Base-by-base conservation (phyloP, 306 rosid genomes). In the Vigna unguiculata region DNA sequence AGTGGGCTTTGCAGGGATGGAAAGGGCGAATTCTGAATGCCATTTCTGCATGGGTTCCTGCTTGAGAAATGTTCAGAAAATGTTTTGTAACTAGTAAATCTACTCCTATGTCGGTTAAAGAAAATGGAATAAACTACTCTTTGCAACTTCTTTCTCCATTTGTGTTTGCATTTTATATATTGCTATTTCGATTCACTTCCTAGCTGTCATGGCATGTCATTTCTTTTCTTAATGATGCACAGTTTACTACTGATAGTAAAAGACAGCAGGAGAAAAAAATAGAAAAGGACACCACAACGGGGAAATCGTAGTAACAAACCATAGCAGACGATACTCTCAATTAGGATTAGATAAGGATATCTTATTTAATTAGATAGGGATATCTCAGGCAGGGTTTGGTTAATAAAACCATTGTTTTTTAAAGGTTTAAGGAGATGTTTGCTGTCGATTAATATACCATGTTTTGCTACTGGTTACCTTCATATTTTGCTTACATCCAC, bases 1-100 rank as follows among this genome's bases (percentile, higher is more conserved):
- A 78, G 74, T 92, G 95, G 96, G 63, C 90, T 85, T 46, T 89
- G 80, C 96, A 84, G 77, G 98, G 97, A 6, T 95, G 98, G 97
- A 89, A 88, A 71, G 98, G 97, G 1, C 85, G 96, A 24, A 80
- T 87, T 62, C 40, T 83, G 12, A 64, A 88, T 45, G 97, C 92
- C n/a, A 25, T 95, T 40, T 89, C 97, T 49, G 86, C 77, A 64
- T 95, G 98, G 98, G 66, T 53, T 65, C 88, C 91, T 41, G 86
- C 85, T 51, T 90, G 85, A 78, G 74, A 41, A 32, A n/a, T 41
- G 21, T 21, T 5, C 28, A 17, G 6, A 54, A 57, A 20, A 28
- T 40, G 28, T 15, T 30, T 34, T 19, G 63, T 66, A 64, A 77
- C 12, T 48, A 48, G 71, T 77, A 53, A 11, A 30, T 76, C 36